Evolutionary conservation across 2,329 filamentous ascomycete species (phyloP).

Genomic region (Diatrype stigma): DNA sequence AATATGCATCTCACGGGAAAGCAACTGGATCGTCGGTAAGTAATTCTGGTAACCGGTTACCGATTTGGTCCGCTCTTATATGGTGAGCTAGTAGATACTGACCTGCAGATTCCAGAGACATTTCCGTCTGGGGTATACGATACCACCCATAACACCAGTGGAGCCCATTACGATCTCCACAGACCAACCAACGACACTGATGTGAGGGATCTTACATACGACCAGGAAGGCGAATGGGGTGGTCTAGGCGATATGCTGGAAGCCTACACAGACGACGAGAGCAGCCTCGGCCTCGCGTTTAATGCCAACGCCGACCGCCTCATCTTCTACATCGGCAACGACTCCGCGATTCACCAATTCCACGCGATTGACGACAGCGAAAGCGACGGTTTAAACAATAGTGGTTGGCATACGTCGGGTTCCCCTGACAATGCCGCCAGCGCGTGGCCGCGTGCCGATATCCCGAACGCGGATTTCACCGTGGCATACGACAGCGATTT

Average conservation of each 20-base stretch:
- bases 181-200: slow-evolving; percentile 8
- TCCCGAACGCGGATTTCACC: neutral
- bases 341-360: neutral
- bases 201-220: neutral
- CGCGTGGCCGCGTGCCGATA: neutral
- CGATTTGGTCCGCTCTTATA: too few relatives aligned
- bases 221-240: neutral
- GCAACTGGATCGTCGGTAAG: neutral
- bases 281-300: slow-evolving; percentile 5
- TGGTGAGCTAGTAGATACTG: too few relatives aligned
- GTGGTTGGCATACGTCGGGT: neutral
- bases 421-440: neutral
- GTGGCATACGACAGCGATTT: neutral
- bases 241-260: too few relatives aligned
- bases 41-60: too few relatives aligned
- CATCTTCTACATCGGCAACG: slow-evolving; percentile 12
- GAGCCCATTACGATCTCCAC: neutral
- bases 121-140: neutral
- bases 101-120: neutral
- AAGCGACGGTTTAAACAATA: neutral
- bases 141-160: neutral
- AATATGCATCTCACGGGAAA: neutral
- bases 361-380: neutral
- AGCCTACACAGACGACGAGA: slow-evolving; percentile 9
- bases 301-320: slow-evolving; percentile 6